Percentiles rank a stretch among this genome's conserved stretches.
Evolutionary conservation across 768 basidiomycete genomes (phyloP).

Genomic region (Trametes gibbosa): DNA sequence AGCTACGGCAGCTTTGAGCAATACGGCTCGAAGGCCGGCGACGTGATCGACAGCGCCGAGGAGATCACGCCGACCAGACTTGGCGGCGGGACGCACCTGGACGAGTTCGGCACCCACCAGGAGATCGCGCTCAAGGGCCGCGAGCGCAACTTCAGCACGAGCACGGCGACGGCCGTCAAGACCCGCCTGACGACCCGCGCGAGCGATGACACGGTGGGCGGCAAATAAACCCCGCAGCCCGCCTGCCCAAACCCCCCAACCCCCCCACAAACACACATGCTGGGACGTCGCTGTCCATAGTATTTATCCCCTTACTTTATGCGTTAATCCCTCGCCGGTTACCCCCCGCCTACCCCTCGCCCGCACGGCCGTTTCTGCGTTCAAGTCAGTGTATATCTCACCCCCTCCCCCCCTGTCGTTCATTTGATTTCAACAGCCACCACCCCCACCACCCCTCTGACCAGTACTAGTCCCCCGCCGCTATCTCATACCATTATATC

Average conservation of each 20-base stretch:
- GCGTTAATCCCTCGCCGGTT: slow-evolving; percentile 11
- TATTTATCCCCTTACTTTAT: slow-evolving; percentile 23
- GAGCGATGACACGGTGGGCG: slow-evolving; percentile 39
- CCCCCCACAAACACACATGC: slow-evolving; percentile 19
- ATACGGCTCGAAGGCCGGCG: slow-evolving; percentile 8
- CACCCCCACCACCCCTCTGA: too few species aligned
- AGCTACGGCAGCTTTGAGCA: slow-evolving; percentile 54
- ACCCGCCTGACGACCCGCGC: slow-evolving; percentile 30
- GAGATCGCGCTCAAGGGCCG: slow-evolving; percentile 34
- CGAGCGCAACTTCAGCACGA: slow-evolving; percentile 54
- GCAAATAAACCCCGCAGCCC: neutral
- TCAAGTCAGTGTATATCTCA: neutral
- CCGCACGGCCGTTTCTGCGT: neutral
- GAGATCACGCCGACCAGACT: slow-evolving; percentile 25
- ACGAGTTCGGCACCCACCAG: slow-evolving; percentile 28
- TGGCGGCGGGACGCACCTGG: slow-evolving; percentile 25
- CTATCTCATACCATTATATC: neutral
- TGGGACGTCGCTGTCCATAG: slow-evolving; percentile 7
- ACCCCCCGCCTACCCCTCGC: slow-evolving; percentile 3
- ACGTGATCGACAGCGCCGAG: slow-evolving; percentile 17
- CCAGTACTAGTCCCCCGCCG: neutral
- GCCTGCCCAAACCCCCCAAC: neutral
- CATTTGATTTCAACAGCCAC: neutral
- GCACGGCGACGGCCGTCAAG: slow-evolving; percentile 47
- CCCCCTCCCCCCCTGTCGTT: neutral